Percentiles rank a stretch among this genome's conserved stretches.
phyloP scores from a whole-genome alignment of 2,329 filamentous ascomycete genomes.

The Alternaria tenuissima region DNA sequence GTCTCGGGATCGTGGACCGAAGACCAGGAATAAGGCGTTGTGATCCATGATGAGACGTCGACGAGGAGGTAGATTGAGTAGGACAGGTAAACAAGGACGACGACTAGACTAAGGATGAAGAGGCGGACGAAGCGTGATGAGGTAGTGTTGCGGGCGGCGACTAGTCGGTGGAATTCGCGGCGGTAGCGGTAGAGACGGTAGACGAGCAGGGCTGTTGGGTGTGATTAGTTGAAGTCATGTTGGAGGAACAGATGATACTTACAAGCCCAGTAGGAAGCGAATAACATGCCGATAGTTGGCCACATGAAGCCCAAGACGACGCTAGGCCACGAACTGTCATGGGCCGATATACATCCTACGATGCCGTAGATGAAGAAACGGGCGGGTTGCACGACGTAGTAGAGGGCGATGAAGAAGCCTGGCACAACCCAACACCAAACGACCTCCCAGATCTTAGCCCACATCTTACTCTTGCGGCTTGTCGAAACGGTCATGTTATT shows the following conservation, averaged over 20 bases:
- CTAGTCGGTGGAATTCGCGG: slow-evolving; percentile 63
- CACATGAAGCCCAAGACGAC: slow-evolving; percentile 65
- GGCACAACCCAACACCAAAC: slow-evolving; percentile 66
- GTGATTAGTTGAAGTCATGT: slow-evolving; percentile 11
- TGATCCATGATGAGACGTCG: slow-evolving; percentile 32
- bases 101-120: slow-evolving; percentile 63
- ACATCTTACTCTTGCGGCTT: slow-evolving; percentile 58
- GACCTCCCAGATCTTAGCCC: slow-evolving; percentile 60
- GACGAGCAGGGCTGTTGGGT: slow-evolving; percentile 62
- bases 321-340: slow-evolving; percentile 66
- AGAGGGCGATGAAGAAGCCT: slow-evolving; percentile 61
- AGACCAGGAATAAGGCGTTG: slow-evolving; percentile 62
- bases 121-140: slow-evolving; percentile 69
- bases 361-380: slow-evolving; percentile 68
- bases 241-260: slow-evolving; percentile 36
- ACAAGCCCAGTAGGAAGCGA: slow-evolving; percentile 67
- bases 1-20: slow-evolving; percentile 56
- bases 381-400: slow-evolving; percentile 66
- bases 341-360: slow-evolving; percentile 64
- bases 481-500: slow-evolving; percentile 62
- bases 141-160: slow-evolving; percentile 62
- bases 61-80: slow-evolving; percentile 58
- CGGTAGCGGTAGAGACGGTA: slow-evolving; percentile 69
- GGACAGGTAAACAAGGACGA: slow-evolving; percentile 63
- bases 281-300: slow-evolving; percentile 62